Evolutionary conservation across 2,329 filamentous ascomycete genomes (phyloP).

Genomic region (Arthrinium puccinioides): DNA sequence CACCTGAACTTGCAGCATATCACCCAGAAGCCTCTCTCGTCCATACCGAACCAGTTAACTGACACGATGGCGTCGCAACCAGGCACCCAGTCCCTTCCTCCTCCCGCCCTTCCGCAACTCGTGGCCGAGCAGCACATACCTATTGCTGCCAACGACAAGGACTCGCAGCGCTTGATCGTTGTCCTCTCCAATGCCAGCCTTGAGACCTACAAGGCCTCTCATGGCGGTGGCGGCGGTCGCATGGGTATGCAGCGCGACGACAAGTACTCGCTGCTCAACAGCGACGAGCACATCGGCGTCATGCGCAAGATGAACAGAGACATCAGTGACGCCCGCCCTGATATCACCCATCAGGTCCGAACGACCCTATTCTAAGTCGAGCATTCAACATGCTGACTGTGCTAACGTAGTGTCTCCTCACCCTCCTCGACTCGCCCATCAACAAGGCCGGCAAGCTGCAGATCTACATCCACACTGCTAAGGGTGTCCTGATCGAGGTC

Average conservation of each 20-base stretch:
- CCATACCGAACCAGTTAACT: no score
- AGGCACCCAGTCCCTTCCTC: conserved; percentile 93
- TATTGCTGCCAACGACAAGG: conserved; percentile 80
- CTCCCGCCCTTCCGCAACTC: conserved; percentile 81
- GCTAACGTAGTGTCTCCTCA: conserved; percentile 75
- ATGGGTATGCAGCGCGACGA: conserved; percentile 69
- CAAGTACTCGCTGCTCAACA: conserved; percentile 96
- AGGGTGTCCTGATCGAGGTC: conserved; percentile 94
- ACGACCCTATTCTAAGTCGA: conserved; percentile 12
- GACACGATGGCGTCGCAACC: conserved; percentile 21
- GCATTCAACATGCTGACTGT: conserved; percentile 40
- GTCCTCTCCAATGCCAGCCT: conserved; percentile 95
- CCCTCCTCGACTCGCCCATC: conserved; percentile 89
- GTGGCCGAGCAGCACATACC: conserved; percentile 88
- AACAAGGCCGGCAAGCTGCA: conserved; percentile 97
- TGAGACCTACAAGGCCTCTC: conserved; percentile 91
- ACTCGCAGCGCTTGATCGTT: conserved; percentile 85
- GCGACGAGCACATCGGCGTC: conserved; percentile 96
- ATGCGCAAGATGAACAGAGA: conserved; percentile 99
- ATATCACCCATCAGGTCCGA: conserved; percentile 96
- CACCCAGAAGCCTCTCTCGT: no score
- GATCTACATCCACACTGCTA: conserved; percentile 97
- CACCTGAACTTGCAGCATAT: no score
- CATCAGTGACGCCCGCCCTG: conserved; percentile 93
- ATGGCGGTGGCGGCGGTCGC: conserved; percentile 55